phyloP scores from a whole-genome alignment of 257 asterid genomes.

The Osmanthus fragrans region DNA sequence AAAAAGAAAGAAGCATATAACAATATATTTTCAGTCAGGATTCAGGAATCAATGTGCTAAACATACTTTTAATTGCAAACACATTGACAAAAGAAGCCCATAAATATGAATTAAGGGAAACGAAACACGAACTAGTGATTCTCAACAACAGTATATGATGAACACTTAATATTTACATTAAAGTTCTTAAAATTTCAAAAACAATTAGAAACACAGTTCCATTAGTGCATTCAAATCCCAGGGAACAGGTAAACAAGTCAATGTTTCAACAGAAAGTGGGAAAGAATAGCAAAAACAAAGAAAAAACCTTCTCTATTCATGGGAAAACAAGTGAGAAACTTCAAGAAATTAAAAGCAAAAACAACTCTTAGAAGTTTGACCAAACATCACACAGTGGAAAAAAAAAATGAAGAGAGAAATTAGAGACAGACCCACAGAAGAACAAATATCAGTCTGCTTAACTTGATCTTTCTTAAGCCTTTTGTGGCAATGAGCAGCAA shows the following conservation, averaged over 20 bases:
- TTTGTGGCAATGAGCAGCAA: conserved; percentile 87
- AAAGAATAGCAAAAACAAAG: neutral
- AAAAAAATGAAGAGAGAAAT: neutral
- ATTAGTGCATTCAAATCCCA: conserved; percentile 6
- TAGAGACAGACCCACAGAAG: conserved; percentile 72
- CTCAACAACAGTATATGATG: neutral
- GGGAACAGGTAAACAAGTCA: neutral
- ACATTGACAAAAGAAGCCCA: conserved; percentile 7
- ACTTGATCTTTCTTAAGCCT: conserved; percentile 60
- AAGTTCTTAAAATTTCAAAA: conserved; percentile 11
- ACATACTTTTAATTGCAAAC: neutral
- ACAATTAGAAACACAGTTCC: neutral
- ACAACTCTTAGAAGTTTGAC: neutral
- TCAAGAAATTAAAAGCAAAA: neutral
- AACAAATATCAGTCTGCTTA: conserved; percentile 57
- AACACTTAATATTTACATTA: conserved; percentile 11
- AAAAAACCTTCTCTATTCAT: neutral
- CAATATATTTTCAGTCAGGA: neutral
- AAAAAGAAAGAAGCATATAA: neutral
- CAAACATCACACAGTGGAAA: neutral
- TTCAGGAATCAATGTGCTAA: neutral
- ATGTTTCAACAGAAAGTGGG: neutral
- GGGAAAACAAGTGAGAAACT: conserved; percentile 6
- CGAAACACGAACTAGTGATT: neutral
- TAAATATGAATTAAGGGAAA: neutral